Evolutionary conservation across 1,139 yeast species (phyloP), one percentile per base, ranked within the genome.

Genomic region (Hemisphaericaspora xylofermentans): DNA sequence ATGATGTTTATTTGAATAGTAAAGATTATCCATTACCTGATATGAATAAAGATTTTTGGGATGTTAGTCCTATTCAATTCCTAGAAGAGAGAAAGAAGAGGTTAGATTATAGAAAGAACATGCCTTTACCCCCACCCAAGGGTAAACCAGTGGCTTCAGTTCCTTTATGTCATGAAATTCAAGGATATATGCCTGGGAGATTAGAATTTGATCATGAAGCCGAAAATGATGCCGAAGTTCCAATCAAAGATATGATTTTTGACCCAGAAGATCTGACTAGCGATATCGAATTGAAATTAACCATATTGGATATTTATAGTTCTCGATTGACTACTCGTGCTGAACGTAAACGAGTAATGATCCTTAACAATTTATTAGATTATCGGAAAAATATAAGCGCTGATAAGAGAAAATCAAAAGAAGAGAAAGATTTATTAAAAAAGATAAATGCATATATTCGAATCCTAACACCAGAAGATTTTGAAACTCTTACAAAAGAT

Each of bases 101-200:
- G 44, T 69, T 93, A 36, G 96, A 89, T 48, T 74, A 80, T 40
- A 73, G 91, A 43, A 67, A 63, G 48, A 84, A 80, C 47, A 72
- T 79, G 50, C 88, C 89, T 21, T 61, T 80, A 47, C 89, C 91
- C 9, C 78, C 78, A 13, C 93, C 95, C 17, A 89, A 91, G 42
- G 80, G 84, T 43, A 91, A 89, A 59, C 88, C 95, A 1, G 83
- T 86, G 38, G 91, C 97, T 0, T 88, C 96, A 9, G 95, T 87
- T 7, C 99, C 99, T 0, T 76, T 94, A 40, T 91, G 98, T 66
- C 98, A 94, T 58, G 98, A 94, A 57, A 81, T 93, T 47, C 98
- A 93, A 63, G 98, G 97, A 3, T 93, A 84, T 60, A 93, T 94
- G 99, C 99, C 99, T 28, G 99, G 98, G 36, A 79, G 98, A 54